Conservation (phyloP, 2,329 filamentous ascomycete species). For the Lasiodiplodia citricola region DNA sequence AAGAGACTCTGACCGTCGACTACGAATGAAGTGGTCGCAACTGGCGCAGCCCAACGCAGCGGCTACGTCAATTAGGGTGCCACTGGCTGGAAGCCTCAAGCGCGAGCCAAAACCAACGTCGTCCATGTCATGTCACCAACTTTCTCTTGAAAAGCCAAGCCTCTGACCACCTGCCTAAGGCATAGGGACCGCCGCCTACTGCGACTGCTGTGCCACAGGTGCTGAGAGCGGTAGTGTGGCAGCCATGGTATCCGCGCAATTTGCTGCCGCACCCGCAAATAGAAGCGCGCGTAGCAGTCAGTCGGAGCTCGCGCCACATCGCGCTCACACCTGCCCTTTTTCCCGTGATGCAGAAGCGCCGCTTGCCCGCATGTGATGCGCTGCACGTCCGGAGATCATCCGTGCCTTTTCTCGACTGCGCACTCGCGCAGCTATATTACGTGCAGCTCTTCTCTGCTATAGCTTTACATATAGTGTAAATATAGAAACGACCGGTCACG, state of each 20-base stretch:
- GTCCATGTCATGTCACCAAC: not conserved
- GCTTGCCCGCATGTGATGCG: not conserved
- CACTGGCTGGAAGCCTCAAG: not conserved
- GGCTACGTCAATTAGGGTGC: conserved; percentile 4
- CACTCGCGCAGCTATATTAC: not conserved
- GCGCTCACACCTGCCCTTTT: conserved; percentile 1
- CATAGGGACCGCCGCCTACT: not conserved
- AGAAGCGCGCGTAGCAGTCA: not conserved
- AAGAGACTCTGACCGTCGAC: not conserved
- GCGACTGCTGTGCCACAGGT: not conserved
- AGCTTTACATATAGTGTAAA: not conserved
- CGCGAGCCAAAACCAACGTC: conserved; percentile 2
- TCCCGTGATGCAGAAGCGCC: not conserved
- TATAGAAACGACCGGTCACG: conserved; percentile 2
- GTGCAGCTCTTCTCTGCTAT: not conserved
- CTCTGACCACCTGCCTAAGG: not conserved
- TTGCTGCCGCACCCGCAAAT: not conserved
- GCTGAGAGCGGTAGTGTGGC: not conserved
- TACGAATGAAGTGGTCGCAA: not conserved
- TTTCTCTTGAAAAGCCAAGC: not conserved
- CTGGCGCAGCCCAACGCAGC: not conserved
- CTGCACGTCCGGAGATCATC: not conserved
- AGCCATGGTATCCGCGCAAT: not conserved
- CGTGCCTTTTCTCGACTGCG: not conserved
- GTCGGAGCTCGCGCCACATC: not conserved